Percentiles rank a stretch among this genome's conserved stretches.
Conservation (phyloP, 1,284 basidiomycete genomes). For the Marasmius tenuissimus region DNA sequence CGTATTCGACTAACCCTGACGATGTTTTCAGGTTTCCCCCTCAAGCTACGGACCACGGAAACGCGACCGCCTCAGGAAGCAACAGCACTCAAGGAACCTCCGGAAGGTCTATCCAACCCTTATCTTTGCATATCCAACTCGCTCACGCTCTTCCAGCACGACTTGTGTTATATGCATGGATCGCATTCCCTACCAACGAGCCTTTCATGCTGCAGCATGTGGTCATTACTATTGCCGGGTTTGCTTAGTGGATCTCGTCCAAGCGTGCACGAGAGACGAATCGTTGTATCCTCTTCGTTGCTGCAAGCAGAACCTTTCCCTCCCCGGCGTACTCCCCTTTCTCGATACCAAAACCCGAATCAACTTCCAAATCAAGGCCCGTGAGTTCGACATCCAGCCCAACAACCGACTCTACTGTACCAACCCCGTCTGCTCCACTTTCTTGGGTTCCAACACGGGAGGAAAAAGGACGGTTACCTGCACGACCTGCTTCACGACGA, state of each 20-base stretch:
- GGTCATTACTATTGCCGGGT: conserved; percentile 14
- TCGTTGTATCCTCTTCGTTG: conserved; percentile 38
- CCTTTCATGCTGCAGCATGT: conserved; percentile 29
- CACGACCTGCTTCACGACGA: conserved; percentile 31
- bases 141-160: conserved; percentile 17
- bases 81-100: neutral
- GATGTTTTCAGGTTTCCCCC: neutral
- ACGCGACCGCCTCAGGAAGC: neutral
- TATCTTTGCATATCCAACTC: neutral
- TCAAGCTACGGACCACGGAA: neutral
- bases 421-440: conserved; percentile 44
- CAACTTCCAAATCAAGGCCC: conserved; percentile 30
- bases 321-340: conserved; percentile 22
- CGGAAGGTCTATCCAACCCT: neutral
- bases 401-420: conserved; percentile 40
- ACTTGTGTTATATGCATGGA: conserved; percentile 32
- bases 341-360: conserved; percentile 19
- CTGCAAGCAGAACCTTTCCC: conserved; percentile 32
- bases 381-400: conserved; percentile 36
- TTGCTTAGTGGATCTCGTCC: conserved; percentile 26
- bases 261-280: conserved; percentile 34
- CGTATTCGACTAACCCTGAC: neutral
- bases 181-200: conserved; percentile 9
- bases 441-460: conserved; percentile 41
- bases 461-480: conserved; percentile 26